phyloP scores from a whole-genome alignment of 2,329 filamentous ascomycete genomes.

The Geosmithia flava region DNA sequence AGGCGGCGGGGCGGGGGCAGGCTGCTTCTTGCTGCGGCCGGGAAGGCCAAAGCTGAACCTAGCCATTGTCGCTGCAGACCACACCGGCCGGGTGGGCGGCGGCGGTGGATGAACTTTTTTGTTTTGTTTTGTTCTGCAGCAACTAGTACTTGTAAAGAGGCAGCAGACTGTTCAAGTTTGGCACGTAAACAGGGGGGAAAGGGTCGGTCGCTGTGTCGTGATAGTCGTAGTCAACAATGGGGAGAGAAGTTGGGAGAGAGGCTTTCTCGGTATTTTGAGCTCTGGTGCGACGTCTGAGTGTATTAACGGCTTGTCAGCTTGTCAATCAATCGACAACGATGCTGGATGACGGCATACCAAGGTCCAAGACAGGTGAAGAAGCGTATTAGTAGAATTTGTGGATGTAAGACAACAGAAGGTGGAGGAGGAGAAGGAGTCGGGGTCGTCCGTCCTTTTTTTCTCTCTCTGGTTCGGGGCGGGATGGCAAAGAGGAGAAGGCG shows the following conservation, averaged over 20 bases:
- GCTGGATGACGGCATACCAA: no score
- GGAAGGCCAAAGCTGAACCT: slow-evolving; percentile 21
- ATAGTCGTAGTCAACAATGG: background rate
- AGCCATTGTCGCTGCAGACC: slow-evolving; percentile 7
- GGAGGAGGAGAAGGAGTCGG: background rate
- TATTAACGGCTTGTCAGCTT: no score
- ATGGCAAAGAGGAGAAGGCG: background rate
- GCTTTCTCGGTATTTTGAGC: background rate
- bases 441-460: no score
- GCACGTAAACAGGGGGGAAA: background rate
- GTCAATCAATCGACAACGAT: no score
- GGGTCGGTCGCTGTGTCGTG: background rate
- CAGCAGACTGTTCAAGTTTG: background rate
- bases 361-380: no score
- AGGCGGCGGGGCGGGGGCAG: slow-evolving; percentile 14
- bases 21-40: slow-evolving; percentile 29
- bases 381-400: background rate
- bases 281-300: background rate
- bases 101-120: background rate
- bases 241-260: background rate
- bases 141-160: no score
- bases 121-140: no score
- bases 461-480: background rate
- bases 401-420: background rate
- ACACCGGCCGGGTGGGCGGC: background rate